These are phyloP conservation scores for Peniophora sp. DNA, from an alignment of 1,284 basidiomycete genomes.

Conservation along the genomic window DNA sequence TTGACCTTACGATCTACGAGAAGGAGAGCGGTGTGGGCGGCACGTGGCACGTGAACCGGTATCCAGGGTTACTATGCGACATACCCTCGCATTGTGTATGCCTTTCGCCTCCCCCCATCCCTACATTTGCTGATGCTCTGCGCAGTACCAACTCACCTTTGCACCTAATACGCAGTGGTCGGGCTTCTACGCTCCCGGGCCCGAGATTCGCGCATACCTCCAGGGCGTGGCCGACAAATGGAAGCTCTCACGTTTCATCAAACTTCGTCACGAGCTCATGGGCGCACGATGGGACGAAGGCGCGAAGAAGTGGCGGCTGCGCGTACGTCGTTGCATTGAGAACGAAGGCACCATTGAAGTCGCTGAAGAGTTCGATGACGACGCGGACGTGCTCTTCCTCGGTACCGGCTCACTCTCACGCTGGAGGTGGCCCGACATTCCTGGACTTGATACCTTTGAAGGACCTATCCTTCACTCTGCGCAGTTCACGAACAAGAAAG, in stretches of 20 bases:
- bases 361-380: slow-evolving; percentile 39
- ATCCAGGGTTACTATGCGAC: slow-evolving; percentile 34
- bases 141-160: slow-evolving; percentile 52
- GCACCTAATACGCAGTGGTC: slow-evolving; percentile 53
- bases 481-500: slow-evolving; percentile 38
- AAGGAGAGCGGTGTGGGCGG: slow-evolving; percentile 51
- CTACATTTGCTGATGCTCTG: not conserved
- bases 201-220: slow-evolving; percentile 49
- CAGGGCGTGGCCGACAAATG: slow-evolving; percentile 51
- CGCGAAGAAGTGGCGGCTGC: slow-evolving; percentile 46
- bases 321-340: slow-evolving; percentile 24
- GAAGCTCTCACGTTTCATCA: slow-evolving; percentile 43
- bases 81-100: slow-evolving; percentile 45
- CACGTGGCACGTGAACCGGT: slow-evolving; percentile 41
- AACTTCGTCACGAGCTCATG: slow-evolving; percentile 44
- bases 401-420: slow-evolving; percentile 41
- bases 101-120: not conserved
- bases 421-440: slow-evolving; percentile 54
- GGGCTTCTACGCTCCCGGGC: slow-evolving; percentile 47
- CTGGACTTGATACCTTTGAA: slow-evolving; percentile 41
- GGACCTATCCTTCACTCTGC: slow-evolving; percentile 50
- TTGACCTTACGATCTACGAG: slow-evolving; percentile 54
- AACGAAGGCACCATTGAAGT: slow-evolving; percentile 8
- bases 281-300: slow-evolving; percentile 42
- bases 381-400: slow-evolving; percentile 44